Percentiles rank a stretch among this genome's conserved stretches.
phyloP scores from a whole-genome alignment of 1,284 basidiomycete genomes.

The Ustilago esculenta region DNA sequence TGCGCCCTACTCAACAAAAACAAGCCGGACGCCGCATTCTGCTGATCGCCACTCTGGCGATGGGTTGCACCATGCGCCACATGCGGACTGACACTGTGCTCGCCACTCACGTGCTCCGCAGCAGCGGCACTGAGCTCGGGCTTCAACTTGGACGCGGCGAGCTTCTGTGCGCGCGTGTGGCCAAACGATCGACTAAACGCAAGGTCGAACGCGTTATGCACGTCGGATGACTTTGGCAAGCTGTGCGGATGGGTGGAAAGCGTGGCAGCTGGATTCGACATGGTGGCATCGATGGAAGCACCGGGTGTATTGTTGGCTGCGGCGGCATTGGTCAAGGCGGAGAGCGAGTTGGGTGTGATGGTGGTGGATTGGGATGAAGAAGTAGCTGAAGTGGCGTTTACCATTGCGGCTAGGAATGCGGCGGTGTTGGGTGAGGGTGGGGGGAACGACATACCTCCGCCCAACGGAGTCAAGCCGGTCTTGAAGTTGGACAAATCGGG shows the following conservation, averaged over 20 bases:
- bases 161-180: constrained; percentile 10
- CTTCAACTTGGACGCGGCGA: constrained; percentile 40
- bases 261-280: too few relatives aligned
- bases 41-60: constrained; percentile 35
- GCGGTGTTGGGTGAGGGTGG: constrained; percentile 88
- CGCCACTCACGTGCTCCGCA: constrained; percentile 19
- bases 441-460: constrained; percentile 72
- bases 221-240: constrained; percentile 35
- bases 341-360: constrained; percentile 85
- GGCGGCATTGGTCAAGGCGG: constrained; percentile 40
- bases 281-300: constrained; percentile 33
- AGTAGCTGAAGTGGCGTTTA: constrained; percentile 70
- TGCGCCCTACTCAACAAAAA: constrained; percentile 93
- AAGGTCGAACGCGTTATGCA: constrained; percentile 50
- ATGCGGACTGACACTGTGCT: constrained; percentile 44
- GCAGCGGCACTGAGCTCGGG: constrained; percentile 18
- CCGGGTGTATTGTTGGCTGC: constrained; percentile 7
- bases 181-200: constrained; percentile 51
- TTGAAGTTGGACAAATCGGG: constrained; percentile 71
- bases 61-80: constrained; percentile 40
- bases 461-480: constrained; percentile 72
- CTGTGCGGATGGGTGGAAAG: constrained; percentile 42
- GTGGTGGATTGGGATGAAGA: constrained; percentile 52
- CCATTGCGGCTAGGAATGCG: constrained; percentile 92
- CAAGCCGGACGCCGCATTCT: constrained; percentile 72